Conservation (phyloP, 2,329 filamentous ascomycete genomes). For the Colletotrichum nymphaeae region DNA sequence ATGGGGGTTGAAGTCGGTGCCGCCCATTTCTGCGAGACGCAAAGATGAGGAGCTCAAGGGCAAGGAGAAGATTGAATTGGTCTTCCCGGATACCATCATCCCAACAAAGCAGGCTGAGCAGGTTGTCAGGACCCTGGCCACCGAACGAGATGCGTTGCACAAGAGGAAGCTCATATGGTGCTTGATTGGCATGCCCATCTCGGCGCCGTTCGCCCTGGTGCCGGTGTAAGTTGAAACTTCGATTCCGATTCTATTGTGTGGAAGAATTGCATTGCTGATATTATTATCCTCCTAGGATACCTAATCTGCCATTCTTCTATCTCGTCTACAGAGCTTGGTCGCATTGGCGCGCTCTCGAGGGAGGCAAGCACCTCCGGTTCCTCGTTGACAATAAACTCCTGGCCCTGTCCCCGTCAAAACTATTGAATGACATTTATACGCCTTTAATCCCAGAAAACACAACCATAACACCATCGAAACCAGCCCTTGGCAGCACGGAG, state of each 20-base stretch:
- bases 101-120: slow-evolving; percentile 70
- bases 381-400: slow-evolving; percentile 81
- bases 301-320: slow-evolving; percentile 98
- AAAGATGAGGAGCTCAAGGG: slow-evolving; percentile 72
- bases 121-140: slow-evolving; percentile 78
- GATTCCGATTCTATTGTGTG: background rate
- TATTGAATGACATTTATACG: slow-evolving; percentile 81
- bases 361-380: slow-evolving; percentile 87
- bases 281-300: slow-evolving; percentile 67
- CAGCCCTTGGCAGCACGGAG: background rate
- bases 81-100: slow-evolving; percentile 81
- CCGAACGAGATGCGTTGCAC: slow-evolving; percentile 84
- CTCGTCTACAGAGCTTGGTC: slow-evolving; percentile 91
- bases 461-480: slow-evolving; percentile 45
- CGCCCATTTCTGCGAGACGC: slow-evolving; percentile 77
- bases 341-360: slow-evolving; percentile 87
- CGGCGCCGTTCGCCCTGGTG: slow-evolving; percentile 83
- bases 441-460: slow-evolving; percentile 50
- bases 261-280: slow-evolving; percentile 2
- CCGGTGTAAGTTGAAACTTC: slow-evolving; percentile 75
- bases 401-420: slow-evolving; percentile 70
- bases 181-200: slow-evolving; percentile 83
- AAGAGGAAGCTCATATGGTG: slow-evolving; percentile 83
- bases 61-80: slow-evolving; percentile 75
- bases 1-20: slow-evolving; percentile 97